Conservation (phyloP, 2,329 filamentous ascomycete genomes). For the Anthostomella pinea region DNA sequence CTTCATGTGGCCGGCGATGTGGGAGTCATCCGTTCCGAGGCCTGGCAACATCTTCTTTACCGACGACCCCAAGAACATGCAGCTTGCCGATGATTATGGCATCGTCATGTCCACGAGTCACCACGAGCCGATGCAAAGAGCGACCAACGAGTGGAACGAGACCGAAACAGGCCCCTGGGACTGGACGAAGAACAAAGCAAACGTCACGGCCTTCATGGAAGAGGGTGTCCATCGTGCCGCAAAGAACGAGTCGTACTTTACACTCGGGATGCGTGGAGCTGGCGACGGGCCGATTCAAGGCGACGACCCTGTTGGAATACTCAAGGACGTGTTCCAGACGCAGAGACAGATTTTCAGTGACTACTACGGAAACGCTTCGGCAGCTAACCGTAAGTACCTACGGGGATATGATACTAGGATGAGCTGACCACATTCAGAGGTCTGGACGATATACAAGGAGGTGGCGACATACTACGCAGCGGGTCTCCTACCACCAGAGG, state of each 20-base stretch:
- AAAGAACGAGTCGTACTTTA: constrained; percentile 58
- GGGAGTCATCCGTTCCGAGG: constrained; percentile 46
- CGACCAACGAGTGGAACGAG: constrained; percentile 47
- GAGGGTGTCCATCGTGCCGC: constrained; percentile 53
- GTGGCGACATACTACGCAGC: constrained; percentile 56
- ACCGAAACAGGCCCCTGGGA: constrained; percentile 52
- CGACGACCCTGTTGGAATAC: constrained; percentile 18
- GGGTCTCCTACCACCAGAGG: constrained; percentile 48
- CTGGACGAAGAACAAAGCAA: constrained; percentile 54
- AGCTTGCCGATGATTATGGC: constrained; percentile 59
- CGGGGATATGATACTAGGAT: background rate
- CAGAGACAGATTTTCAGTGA: constrained; percentile 53
- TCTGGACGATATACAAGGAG: constrained; percentile 65
- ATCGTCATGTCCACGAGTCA: constrained; percentile 64
- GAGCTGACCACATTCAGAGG: constrained; percentile 37
- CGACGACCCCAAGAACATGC: constrained; percentile 57
- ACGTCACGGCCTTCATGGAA: constrained; percentile 55
- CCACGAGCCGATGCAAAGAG: constrained; percentile 63
- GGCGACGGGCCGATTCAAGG: constrained; percentile 18
- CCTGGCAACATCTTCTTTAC: constrained; percentile 58
- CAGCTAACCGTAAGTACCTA: constrained; percentile 38
- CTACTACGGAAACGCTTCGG: constrained; percentile 44
- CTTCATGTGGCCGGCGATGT: constrained; percentile 67
- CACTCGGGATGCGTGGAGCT: constrained; percentile 53
- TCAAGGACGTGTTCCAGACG: constrained; percentile 49